Evolutionary conservation across 192 early-diverging fungal genomes (phyloP), one percentile per base, ranked within the genome.

Genomic region (Chytriomyces sp.): DNA sequence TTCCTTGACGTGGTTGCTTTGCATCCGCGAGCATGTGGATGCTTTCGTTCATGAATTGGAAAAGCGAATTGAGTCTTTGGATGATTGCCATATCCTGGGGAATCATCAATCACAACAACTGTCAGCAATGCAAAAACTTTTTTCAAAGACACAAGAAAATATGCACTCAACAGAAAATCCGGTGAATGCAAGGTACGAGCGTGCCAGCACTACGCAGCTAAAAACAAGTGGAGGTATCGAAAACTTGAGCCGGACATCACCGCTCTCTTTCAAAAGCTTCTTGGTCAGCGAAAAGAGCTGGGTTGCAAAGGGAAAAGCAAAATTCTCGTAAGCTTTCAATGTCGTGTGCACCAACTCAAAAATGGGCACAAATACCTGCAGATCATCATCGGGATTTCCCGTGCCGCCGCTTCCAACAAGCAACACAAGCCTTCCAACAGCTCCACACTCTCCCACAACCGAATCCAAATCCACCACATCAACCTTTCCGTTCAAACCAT

Each of bases 181-280:
- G 45, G 63, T 49, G 50, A 46, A 57, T 73, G 50, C 47, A 53
- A 83, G 35, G 74, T 86, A 88, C 64, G 86, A 84, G 24, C 86
- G 53, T 23, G 84, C 90, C 45, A 96, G 72, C 59, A 87, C 84
- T n/a, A 94, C 82, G 61, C 89, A 84, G 13, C 86, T 85, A 66
- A 91, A 86, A 28, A 94, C 89, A 20, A 99, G 84, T 8, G 98
- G 90, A 20, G 96, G 95, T 78, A 97, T 92, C 46, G 97, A 97
- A 75, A 94, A 98, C 53, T 91, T 88, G 67, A 98, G 92, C 61
- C 96, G 91, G 71, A 95, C 91, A 50, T 95, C 97, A 3, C 89
- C 89, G 69, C 98, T 95, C 75, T 96, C 92, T 1, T 89, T 90
- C 61, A 99, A 92, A 69, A 95, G 92, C 65, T 95, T 93, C 48